Evolutionary conservation across 495 filamentous ascomycete species (phyloP), one percentile per base, ranked within the genome.

Genomic region (Penicillium daleae): DNA sequence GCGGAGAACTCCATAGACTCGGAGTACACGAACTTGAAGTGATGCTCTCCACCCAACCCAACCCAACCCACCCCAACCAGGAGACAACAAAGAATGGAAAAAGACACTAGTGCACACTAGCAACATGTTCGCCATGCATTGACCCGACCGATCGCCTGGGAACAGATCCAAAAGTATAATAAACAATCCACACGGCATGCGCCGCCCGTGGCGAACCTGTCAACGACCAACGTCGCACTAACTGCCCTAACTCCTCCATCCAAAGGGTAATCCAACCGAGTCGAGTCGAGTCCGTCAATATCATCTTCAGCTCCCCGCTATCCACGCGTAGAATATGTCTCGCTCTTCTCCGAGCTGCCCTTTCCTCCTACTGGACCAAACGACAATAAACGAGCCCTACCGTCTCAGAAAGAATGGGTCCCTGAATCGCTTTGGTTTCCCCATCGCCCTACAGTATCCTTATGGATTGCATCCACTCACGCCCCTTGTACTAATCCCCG

Each of bases 101-200:
- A 29, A 54, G 17, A 54, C 51, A 33, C 51, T 54, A 35, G 31
- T 29, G 6, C 4, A 3, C 13, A 35, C 64, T 33, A 57, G 54
- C 37, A 42, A 37, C 59, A 57, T 60, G 53, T 61, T 53, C 55
- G 32, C 55, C 55, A 29, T 57, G 63, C 60, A 64, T 65, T 35
- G 35, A 60, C 35, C 64, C 67, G 61, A 63, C 40, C 40, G 60
- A 66, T 64, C 59, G 61, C 57, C 64, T 51, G 50, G 42, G 51
- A 63, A 65, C 53, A 61, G 52, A 54, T 62, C 21, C 50, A 39
- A 56, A 66, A 59, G 32, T 56, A 46, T 48, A 55, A 26, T 37
- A 13, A 24, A 4, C n/a, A 32, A 42, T 49, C 29, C 29, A 19
- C 56, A 59, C 56, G 19, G 17, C 40, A 42, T 32, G 24, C 51